phyloP scores from a whole-genome alignment of 306 rosid genomes.

The Vicia faba region DNA sequence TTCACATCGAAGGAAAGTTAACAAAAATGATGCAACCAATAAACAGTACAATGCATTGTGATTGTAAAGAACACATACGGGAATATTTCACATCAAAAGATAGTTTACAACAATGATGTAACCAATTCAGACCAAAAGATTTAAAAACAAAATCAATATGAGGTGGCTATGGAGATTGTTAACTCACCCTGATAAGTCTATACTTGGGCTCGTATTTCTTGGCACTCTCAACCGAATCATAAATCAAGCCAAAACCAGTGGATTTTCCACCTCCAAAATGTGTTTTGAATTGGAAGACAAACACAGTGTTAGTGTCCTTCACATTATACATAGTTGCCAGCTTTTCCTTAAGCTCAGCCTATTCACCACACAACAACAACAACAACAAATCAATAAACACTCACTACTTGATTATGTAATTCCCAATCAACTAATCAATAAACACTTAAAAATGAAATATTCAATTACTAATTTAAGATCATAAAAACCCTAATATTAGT shows the following conservation, averaged over 20 bases:
- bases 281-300: slow-evolving; percentile 86
- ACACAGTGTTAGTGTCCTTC: slow-evolving; percentile 77
- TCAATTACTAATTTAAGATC: not conserved
- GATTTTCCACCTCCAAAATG: slow-evolving; percentile 98
- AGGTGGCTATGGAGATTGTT: not conserved
- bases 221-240: slow-evolving; percentile 83
- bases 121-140: not conserved
- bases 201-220: slow-evolving; percentile 94
- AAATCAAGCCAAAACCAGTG: slow-evolving; percentile 91
- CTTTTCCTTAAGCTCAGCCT: slow-evolving; percentile 97
- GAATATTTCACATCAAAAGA: not conserved
- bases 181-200: slow-evolving; percentile 89
- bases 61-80: not conserved
- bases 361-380: not conserved
- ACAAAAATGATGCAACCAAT: not conserved
- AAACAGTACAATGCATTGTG: not conserved
- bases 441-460: not conserved
- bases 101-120: not conserved
- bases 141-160: not conserved
- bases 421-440: not conserved
- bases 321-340: slow-evolving; percentile 72
- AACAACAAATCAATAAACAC: not conserved
- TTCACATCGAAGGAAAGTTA: not conserved
- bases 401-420: not conserved
- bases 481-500: not conserved